These are phyloP conservation scores for Fraxinus velutina DNA, from an alignment of 305 asterid species.

Conservation along the genomic window DNA sequence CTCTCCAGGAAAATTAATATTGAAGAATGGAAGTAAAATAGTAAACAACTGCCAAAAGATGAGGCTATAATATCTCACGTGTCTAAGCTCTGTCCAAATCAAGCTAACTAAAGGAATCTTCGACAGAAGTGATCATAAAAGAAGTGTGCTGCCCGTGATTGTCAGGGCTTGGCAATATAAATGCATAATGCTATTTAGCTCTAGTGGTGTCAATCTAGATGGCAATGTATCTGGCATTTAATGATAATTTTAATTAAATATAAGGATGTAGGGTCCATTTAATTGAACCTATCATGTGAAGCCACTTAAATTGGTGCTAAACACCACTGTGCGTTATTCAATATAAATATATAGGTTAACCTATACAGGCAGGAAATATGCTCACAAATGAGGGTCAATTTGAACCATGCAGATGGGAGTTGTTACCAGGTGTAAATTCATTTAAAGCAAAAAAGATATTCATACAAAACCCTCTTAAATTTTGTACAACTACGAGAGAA, in stretches of 20 bases:
- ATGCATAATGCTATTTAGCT: not conserved
- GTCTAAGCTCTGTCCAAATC: not conserved
- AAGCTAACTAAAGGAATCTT: not conserved
- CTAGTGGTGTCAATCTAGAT: not conserved
- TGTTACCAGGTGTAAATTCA: not conserved
- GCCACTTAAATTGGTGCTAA: not conserved
- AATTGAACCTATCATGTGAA: not conserved
- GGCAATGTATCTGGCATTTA: not conserved
- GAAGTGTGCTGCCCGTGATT: not conserved
- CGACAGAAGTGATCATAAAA: not conserved
- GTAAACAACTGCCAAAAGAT: not conserved
- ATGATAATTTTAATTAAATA: not conserved
- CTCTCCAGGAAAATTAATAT: not conserved
- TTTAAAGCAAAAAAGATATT: not conserved
- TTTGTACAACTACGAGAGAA: not conserved
- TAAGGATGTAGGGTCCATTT: not conserved
- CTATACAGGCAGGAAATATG: not conserved
- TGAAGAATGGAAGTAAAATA: not conserved
- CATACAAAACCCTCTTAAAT: not conserved
- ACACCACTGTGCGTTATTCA: not conserved
- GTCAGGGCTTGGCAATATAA: not conserved
- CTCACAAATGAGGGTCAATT: not conserved
- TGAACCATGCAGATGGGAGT: not conserved
- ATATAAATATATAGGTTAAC: not conserved
- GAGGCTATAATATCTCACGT: not conserved